Base-by-base conservation (phyloP, 1,284 basidiomycete genomes). In the Tilletia indica region DNA sequence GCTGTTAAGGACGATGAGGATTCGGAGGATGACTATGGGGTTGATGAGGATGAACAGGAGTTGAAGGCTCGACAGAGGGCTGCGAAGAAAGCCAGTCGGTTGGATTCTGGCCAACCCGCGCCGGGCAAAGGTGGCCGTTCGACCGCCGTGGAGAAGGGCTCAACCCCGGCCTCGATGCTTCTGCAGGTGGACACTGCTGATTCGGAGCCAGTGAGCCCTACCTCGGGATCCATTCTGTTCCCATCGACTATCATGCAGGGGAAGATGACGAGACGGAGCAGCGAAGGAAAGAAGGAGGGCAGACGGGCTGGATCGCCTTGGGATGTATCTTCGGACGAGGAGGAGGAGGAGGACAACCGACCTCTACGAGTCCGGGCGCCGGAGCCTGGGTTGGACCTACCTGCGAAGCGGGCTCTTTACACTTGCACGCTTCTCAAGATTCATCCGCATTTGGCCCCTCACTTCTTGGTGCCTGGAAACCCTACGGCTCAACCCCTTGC, bases 351-450 rank as follows among this genome's bases (percentile, higher is more conserved):
- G 61, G 36, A 19, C 61, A 39, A 14, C 34, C 9, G 36, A 19
- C 19, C 36, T 39, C 11, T 34, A 12, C 3, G 58, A 21, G 31
- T 39, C 31, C 6, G 31, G 36, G 14, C 34, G 6, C 56, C 67
- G 39, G 31, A 64, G 19, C 47, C 58, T 1, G 80, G 80, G 3
- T 74, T 81, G 34, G 74, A 77, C 51, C 72, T 77, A 1, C 73
- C 74, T 16, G 75, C 76, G 14, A 81, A 79, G 69, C 75, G 74
- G n/a, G 76, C 80, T 2, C 68, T 80, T 3, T 80, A 81, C 72
- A 74, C 76, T 16, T 79, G 79, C 70, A 81, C 80, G 0, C 69
- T 81, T 34, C 75, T 79, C 71, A 81, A 81, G 69, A 75, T 80
- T 2, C 78, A 81, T 69, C 72, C 75, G 36, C 79, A 80, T 39